A percentile compares a stretch with the other conserved stretches of the same genome.
phyloP scores from a whole-genome alignment of 495 filamentous ascomycete genomes.

The Gamarada debralockiae region DNA sequence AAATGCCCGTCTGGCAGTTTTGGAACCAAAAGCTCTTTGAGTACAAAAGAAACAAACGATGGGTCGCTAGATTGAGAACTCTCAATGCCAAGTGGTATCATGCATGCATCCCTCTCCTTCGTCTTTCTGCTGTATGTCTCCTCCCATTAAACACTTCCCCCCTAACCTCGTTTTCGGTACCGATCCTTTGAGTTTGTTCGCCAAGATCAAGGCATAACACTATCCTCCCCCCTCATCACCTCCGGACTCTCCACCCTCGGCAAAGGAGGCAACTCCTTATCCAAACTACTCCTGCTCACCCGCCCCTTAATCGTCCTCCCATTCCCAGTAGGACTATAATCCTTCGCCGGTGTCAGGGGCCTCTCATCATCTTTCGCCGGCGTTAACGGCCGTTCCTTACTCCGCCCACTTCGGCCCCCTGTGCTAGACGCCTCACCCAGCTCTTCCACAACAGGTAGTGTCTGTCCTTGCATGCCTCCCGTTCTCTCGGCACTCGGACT shows the following conservation, averaged over 20 bases:
- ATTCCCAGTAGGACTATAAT: conserved; percentile 1
- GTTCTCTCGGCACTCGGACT: conserved; percentile 49
- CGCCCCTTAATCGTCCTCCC: background rate
- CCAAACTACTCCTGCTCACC: conserved; percentile 23
- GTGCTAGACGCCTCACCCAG: conserved; percentile 72
- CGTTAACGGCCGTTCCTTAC: conserved; percentile 12
- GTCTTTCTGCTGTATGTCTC: too few relatives aligned
- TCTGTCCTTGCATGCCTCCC: conserved; percentile 51
- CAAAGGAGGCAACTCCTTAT: conserved; percentile 23
- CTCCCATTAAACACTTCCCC: background rate
- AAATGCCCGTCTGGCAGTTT: too few relatives aligned
- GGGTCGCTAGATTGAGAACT: too few relatives aligned
- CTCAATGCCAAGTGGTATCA: conserved; percentile 1
- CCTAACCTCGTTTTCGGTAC: background rate
- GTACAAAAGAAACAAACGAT: too few relatives aligned
- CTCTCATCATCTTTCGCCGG: conserved; percentile 22
- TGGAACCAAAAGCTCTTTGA: too few relatives aligned
- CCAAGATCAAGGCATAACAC: background rate
- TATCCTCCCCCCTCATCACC: background rate
- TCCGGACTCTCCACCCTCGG: background rate
- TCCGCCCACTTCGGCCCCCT: conserved; percentile 21
- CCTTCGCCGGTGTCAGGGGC: background rate
- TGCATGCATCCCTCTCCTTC: background rate
- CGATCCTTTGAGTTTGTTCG: background rate
- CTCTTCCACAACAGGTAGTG: conserved; percentile 92